A percentile compares a stretch with the other conserved stretches of the same genome.
phyloP scores from a whole-genome alignment of 192 early-diverging fungal genomes.

The Coemansia sp. region DNA sequence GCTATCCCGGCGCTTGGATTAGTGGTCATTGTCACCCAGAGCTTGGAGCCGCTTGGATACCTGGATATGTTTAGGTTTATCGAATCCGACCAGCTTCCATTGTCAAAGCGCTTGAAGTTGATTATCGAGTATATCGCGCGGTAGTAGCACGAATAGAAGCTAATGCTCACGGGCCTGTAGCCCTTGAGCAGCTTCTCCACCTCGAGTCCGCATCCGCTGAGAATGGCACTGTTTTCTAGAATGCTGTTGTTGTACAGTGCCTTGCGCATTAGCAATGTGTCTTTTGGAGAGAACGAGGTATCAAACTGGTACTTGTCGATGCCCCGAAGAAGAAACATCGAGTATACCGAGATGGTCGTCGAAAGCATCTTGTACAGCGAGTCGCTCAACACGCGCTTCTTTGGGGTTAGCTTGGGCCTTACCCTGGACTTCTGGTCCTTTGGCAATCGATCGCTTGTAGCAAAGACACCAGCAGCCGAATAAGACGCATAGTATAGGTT shows the following conservation, averaged over 20 bases:
- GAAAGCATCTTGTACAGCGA: conserved; percentile 39
- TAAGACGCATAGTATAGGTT: conserved; percentile 13
- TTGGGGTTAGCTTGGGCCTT: conserved; percentile 7
- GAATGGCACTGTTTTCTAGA: conserved; percentile 15
- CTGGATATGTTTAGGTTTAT: conserved; percentile 21
- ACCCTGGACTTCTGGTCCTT: neutral
- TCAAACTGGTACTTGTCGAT: conserved; percentile 22
- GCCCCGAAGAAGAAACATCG: conserved; percentile 23
- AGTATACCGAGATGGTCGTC: conserved; percentile 34
- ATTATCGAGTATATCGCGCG: conserved; percentile 34
- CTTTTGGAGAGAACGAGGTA: conserved; percentile 10
- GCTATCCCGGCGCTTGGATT: neutral
- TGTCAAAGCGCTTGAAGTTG: conserved; percentile 23
- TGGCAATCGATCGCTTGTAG: neutral
- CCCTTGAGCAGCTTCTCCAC: conserved; percentile 17
- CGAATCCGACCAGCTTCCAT: conserved; percentile 25
- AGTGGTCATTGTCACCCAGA: conserved; percentile 33
- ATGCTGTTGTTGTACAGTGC: conserved; percentile 14
- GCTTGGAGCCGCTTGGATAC: conserved; percentile 33
- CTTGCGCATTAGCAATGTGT: conserved; percentile 20
- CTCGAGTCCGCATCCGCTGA: conserved; percentile 13
- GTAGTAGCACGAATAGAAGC: conserved; percentile 27
- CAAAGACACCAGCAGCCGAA: neutral
- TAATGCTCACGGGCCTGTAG: conserved; percentile 27
- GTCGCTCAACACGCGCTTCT: conserved; percentile 16